phyloP scores from a whole-genome alignment of 2,329 filamentous ascomycete genomes.

The Sporothrix euskadiensis region DNA sequence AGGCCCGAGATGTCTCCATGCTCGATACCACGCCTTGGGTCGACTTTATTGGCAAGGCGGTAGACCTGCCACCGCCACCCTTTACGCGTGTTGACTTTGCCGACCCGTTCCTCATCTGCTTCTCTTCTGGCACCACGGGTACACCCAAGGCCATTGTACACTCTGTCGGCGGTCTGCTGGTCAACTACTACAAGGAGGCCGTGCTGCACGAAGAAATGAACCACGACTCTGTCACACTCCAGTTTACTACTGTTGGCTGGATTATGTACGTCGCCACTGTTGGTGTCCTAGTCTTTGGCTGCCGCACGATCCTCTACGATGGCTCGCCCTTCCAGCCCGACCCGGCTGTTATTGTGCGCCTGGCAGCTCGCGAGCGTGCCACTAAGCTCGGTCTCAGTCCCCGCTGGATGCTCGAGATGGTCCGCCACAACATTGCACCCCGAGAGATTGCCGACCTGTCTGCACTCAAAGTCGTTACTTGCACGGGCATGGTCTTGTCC shows the following conservation, averaged over 20 bases:
- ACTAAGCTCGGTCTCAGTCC: conserved; percentile 76
- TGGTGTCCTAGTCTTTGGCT: conserved; percentile 59
- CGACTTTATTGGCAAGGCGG: conserved; percentile 44
- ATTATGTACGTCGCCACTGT: conserved; percentile 79
- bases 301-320: conserved; percentile 71
- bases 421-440: conserved; percentile 63
- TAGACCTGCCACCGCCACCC: conserved; percentile 40
- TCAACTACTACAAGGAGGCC: conserved; percentile 61
- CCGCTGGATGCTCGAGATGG: conserved; percentile 72
- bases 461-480: conserved; percentile 61
- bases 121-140: conserved; percentile 79
- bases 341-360: conserved; percentile 60
- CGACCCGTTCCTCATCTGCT: conserved; percentile 76
- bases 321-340: conserved; percentile 78
- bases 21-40: conserved; percentile 49
- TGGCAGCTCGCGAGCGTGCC: conserved; percentile 63
- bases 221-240: conserved; percentile 48
- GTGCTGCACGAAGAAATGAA: conserved; percentile 49
- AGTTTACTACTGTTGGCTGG: conserved; percentile 74
- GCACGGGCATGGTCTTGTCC: conserved; percentile 80
- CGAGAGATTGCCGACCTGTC: conserved; percentile 63
- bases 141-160: conserved; percentile 86
- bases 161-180: conserved; percentile 63
- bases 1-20: conserved; percentile 55
- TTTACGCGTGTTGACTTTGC: conserved; percentile 67